Conservation (phyloP, 305 asterid genomes). For the Fraxinus angustifolia region DNA sequence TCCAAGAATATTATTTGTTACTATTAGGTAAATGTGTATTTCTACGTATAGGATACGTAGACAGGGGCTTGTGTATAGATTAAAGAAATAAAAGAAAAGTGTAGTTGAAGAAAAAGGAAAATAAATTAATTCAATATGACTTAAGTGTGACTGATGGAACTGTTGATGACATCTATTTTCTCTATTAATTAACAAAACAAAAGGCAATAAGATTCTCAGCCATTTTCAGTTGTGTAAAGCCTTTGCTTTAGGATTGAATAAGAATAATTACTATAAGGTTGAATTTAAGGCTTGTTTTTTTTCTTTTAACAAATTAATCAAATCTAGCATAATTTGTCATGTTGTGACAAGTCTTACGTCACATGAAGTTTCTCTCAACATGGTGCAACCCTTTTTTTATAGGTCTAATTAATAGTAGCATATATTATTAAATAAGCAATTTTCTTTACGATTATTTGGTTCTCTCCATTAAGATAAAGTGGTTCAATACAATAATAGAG, state of each 20-base stretch:
- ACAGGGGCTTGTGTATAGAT: not conserved
- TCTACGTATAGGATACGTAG: not conserved
- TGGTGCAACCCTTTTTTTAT: not conserved
- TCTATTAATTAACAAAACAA: not conserved
- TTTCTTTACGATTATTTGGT: not conserved
- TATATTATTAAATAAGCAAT: too few relatives aligned
- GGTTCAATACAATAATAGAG: not conserved
- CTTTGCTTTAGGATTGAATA: not conserved
- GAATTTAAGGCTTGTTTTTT: not conserved
- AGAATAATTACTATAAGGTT: not conserved
- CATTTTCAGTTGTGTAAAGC: slow-evolving; percentile 14
- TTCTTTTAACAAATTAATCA: too few relatives aligned
- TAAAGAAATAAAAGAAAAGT: not conserved
- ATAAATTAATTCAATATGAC: not conserved
- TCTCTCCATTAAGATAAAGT: not conserved
- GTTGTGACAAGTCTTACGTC: not conserved
- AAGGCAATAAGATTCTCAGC: slow-evolving; percentile 16
- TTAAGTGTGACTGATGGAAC: not conserved
- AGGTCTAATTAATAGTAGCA: not conserved
- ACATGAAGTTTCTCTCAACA: not conserved
- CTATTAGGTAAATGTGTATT: not conserved
- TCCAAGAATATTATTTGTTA: not conserved
- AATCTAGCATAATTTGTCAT: not conserved
- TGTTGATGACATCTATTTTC: slow-evolving; percentile 10
- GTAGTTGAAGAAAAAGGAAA: not conserved